Percentiles rank a stretch among this genome's conserved stretches.
phyloP scores from a whole-genome alignment of 495 filamentous ascomycete species.

The Aspergillus kassunensis region DNA sequence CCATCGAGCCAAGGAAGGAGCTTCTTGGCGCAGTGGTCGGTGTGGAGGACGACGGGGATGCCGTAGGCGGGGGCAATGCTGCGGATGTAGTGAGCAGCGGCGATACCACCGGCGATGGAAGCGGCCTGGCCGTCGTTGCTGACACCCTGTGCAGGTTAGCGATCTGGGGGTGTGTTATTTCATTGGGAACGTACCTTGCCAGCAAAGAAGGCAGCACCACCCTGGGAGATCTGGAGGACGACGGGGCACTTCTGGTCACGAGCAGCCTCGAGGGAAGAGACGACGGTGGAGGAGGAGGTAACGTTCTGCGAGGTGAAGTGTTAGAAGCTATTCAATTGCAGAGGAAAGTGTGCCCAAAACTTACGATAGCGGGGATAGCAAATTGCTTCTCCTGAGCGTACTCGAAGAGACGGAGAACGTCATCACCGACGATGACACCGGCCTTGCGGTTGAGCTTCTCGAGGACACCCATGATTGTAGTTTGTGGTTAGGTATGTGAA shows the following conservation, averaged over 20 bases:
- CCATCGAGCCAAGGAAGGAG: conserved; percentile 94
- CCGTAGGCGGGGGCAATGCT: conserved; percentile 81
- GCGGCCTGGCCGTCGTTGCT: conserved; percentile 80
- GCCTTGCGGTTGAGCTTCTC: conserved; percentile 70
- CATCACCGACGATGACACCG: conserved; percentile 84
- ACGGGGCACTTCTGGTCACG: conserved; percentile 82
- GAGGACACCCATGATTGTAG: conserved; percentile 60
- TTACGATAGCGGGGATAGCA: conserved; percentile 86
- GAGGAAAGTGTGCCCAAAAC: conserved; percentile 21
- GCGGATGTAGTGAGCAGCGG: conserved; percentile 92
- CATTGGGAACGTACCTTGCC: conserved; percentile 63
- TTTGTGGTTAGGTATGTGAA: conserved; percentile 10
- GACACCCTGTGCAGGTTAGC: conserved; percentile 54
- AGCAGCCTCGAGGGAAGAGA: conserved; percentile 88
- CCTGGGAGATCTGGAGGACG: conserved; percentile 88
- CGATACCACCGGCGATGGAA: conserved; percentile 80
- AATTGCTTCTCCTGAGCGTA: conserved; percentile 80
- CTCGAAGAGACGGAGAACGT: conserved; percentile 75
- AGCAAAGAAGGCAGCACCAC: conserved; percentile 90
- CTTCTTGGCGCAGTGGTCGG: conserved; percentile 93
- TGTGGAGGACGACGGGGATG: conserved; percentile 88
- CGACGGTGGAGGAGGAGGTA: conserved; percentile 85
- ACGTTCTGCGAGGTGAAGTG: conserved; percentile 54
- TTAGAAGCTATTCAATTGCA: conserved; percentile 3
- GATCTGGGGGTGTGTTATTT: background rate